phyloP scores from a whole-genome alignment of 2,329 filamentous ascomycete genomes.

The Colletotrichum tabaci region DNA sequence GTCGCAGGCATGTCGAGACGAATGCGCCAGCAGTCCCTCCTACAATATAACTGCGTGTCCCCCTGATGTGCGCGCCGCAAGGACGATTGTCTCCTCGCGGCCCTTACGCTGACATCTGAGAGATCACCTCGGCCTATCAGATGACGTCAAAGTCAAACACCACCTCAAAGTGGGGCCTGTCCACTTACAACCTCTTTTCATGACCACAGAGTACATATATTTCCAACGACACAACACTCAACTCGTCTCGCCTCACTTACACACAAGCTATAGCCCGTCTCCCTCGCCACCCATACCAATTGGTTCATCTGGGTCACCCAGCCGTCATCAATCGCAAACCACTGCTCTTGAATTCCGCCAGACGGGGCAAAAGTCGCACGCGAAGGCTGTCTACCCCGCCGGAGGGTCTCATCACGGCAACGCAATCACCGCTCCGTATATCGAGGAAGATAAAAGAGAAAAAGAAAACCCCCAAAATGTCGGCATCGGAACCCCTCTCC shows the following conservation, averaged over 20 bases:
- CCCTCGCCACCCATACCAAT: neutral
- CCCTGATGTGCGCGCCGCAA: too few relatives aligned
- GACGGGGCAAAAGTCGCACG: neutral
- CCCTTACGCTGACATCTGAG: neutral
- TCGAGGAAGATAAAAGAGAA: neutral
- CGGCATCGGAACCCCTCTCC: conserved; percentile 63
- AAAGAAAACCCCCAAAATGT: conserved; percentile 49
- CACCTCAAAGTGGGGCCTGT: conserved; percentile 24
- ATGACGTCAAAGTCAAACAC: conserved; percentile 35
- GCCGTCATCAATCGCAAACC: neutral
- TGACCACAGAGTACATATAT: conserved; percentile 3
- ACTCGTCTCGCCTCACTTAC: conserved; percentile 10
- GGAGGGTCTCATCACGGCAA: too few relatives aligned
- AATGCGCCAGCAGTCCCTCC: too few relatives aligned
- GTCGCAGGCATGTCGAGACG: too few relatives aligned
- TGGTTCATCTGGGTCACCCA: neutral
- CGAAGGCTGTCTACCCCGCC: neutral
- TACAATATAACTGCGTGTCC: too few relatives aligned
- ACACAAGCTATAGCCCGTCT: neutral
- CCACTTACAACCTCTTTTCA: conserved; percentile 16
- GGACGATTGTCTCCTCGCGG: neutral
- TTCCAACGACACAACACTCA: too few relatives aligned
- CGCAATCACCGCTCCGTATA: too few relatives aligned
- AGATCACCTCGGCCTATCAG: conserved; percentile 30
- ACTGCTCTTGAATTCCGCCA: neutral